Evolutionary conservation across 1,139 yeast genomes (phyloP).

Genomic region (Saccharomyces hybrid): DNA sequence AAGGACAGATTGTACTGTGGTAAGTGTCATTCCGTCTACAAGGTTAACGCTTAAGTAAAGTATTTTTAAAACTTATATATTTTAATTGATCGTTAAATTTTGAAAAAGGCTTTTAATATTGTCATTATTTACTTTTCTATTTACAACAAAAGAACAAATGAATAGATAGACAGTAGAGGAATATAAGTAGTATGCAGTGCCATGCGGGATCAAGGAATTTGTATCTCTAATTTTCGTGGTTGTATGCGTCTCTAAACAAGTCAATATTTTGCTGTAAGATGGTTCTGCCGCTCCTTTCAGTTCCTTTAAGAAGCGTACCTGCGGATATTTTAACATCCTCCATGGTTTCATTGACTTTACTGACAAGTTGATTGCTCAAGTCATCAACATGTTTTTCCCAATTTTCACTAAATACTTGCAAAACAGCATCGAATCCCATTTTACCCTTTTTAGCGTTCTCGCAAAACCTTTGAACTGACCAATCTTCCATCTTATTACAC

Average conservation of each 20-base stretch:
- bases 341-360: constrained; percentile 29
- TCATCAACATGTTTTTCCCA: constrained; percentile 40
- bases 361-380: constrained; percentile 19
- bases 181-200: background rate
- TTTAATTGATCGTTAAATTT: constrained; percentile 1
- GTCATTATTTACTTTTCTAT: background rate
- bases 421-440: constrained; percentile 73
- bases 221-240: constrained; percentile 6
- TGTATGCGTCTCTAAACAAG: constrained; percentile 31
- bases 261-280: constrained; percentile 27
- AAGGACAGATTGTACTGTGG: constrained; percentile 99
- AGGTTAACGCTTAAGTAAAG: constrained; percentile 24
- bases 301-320: constrained; percentile 24
- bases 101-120: background rate
- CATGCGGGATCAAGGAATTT: background rate
- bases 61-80: constrained; percentile 3
- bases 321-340: constrained; percentile 25
- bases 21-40: constrained; percentile 94
- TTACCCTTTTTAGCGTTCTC: constrained; percentile 80
- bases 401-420: constrained; percentile 45
- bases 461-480: constrained; percentile 82
- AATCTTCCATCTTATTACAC: constrained; percentile 79
- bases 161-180: background rate
- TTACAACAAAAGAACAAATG: background rate
- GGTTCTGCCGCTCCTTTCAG: constrained; percentile 27